Evolutionary conservation across 2,329 filamentous ascomycete genomes (phyloP), one percentile per base, ranked within the genome.

Genomic region (Verticillium zaregamsianum): DNA sequence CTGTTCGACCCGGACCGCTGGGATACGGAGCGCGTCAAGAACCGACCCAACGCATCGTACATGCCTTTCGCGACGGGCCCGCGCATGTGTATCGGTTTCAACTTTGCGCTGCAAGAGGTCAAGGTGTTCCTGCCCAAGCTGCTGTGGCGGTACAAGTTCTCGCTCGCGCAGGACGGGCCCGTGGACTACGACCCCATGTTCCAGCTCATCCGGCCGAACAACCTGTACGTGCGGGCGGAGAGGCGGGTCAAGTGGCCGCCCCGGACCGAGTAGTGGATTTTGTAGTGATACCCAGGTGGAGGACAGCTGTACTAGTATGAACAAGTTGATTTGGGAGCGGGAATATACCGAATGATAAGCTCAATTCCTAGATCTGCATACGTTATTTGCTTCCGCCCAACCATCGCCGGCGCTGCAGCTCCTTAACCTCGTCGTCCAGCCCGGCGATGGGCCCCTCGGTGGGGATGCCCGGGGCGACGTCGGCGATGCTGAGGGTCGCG

Each of bases 81-180:
- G 0, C 75, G 86, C 1, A 81, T 80, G 73, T 89, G 86, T 64
- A 84, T 89, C 61, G 86, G 86, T 0, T 88, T 87, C 78, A 88
- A 87, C 71, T 87, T 88, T 70, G 86, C 85, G 0, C 73, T 88
- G 7, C 79, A 82, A 62, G 85, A 89, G 70, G 77, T 87, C 62
- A 87, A 87, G 74, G 76, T 86, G 4, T 80, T 86, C 66, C 45
- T 89, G 64, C 76, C 80, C 1, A 84, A 87, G 74, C 72, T 89
- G 40, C 71, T 88, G 2, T 88, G 80, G 62, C 76, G 86, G 8
- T 88, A 89, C 68, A 74, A 82, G 60, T 88, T 86, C 62, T 71
- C 64, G 11, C 70, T 78, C n/a, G 83, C 80, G n/a, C 76, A 77
- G 4, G 76, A 83, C 5, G 80, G 76, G 1, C 73, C 79, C 0